These are phyloP conservation scores for Solanum sitiens DNA, from an alignment of 257 asterid genomes.

Conservation along the genomic window DNA sequence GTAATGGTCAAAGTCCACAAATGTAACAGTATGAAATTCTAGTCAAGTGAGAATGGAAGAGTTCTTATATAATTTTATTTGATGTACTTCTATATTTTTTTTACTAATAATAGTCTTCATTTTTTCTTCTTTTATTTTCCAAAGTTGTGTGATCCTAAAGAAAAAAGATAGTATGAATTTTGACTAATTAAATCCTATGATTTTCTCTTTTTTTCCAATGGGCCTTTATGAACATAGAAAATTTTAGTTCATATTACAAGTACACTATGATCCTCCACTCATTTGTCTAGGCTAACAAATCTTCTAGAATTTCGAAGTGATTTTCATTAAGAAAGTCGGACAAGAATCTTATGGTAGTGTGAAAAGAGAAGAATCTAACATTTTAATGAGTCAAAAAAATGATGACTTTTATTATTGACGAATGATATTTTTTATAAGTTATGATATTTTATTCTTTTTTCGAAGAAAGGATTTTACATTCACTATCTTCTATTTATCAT, in stretches of 20 bases:
- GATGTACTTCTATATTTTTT: background rate
- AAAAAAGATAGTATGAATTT: background rate
- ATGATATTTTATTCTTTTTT: too few species aligned
- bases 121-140: background rate
- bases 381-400: background rate
- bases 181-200: background rate
- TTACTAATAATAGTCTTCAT: background rate
- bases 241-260: background rate
- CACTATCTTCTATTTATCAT: background rate
- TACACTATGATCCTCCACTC: background rate
- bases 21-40: conserved; percentile 28
- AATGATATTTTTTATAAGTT: too few species aligned
- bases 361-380: background rate
- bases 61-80: background rate
- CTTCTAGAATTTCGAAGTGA: background rate
- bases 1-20: conserved; percentile 38
- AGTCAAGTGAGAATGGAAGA: conserved; percentile 41
- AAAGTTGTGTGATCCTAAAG: background rate
- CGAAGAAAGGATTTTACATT: background rate
- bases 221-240: background rate
- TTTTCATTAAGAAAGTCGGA: background rate
- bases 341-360: background rate
- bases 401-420: too few species aligned
- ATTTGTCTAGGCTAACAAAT: background rate
- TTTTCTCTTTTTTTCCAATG: background rate